These are phyloP conservation scores for Xerocomus minutiporus DNA, from an alignment of 1,284 basidiomycete genomes.

Conservation along the genomic window DNA sequence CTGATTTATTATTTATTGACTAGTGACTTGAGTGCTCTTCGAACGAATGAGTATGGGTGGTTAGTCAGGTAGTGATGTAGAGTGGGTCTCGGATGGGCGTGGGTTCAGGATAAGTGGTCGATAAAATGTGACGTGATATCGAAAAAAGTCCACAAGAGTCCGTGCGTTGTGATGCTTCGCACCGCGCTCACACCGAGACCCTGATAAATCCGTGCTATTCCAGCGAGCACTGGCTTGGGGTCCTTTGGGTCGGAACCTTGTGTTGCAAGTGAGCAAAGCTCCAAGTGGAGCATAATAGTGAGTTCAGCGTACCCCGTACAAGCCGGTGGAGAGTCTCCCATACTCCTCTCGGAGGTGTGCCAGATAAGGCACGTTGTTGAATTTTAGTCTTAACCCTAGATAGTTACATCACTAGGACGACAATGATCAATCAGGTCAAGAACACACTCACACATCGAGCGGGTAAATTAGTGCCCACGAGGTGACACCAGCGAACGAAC, in stretches of 20 bases:
- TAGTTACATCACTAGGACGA: background rate
- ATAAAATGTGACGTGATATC: slow-evolving; percentile 72
- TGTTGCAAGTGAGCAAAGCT: slow-evolving; percentile 5
- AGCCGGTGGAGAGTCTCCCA: slow-evolving; percentile 73
- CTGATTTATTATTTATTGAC: slow-evolving; percentile 18
- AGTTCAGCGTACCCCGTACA: slow-evolving; percentile 53
- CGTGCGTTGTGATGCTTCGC: slow-evolving; percentile 79
- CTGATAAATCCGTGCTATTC: slow-evolving; percentile 74
- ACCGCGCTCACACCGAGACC: slow-evolving; percentile 82
- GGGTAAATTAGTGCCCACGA: slow-evolving; percentile 85
- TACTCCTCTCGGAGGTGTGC: slow-evolving; percentile 61
- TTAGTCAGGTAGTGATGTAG: slow-evolving; percentile 9
- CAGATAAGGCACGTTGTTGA: slow-evolving; percentile 82
- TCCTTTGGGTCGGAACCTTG: slow-evolving; percentile 70
- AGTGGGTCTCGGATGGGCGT: slow-evolving; percentile 2
- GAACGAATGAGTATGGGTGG: slow-evolving; percentile 14
- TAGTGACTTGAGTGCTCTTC: slow-evolving; percentile 5
- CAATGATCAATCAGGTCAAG: background rate
- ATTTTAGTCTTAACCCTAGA: slow-evolving; percentile 88
- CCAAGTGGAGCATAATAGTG: background rate
- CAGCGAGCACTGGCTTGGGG: slow-evolving; percentile 66
- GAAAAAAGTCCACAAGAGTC: slow-evolving; percentile 79
- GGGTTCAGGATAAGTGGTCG: slow-evolving; percentile 54
- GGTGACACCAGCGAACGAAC: slow-evolving; percentile 77
- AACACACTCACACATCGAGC: slow-evolving; percentile 64